phyloP scores from a whole-genome alignment of 2,329 filamentous ascomycete genomes.

The Fusarium verticillioides region DNA sequence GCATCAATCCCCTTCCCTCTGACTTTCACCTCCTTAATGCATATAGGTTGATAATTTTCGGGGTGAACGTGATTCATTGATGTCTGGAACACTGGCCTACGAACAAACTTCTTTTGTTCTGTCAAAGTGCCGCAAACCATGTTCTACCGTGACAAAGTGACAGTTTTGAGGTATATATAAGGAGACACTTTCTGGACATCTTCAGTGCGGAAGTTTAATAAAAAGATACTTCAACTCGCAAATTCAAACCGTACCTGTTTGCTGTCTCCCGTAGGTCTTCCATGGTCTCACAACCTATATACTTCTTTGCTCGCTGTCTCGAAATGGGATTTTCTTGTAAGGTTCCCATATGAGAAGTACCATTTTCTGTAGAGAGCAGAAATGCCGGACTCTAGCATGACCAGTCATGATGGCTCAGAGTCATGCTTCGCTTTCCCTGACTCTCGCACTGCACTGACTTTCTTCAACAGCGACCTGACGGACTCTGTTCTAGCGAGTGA shows the following conservation, averaged over 20 bases:
- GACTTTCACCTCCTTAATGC: not conserved
- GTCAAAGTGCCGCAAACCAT: not conserved
- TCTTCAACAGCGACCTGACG: slow-evolving; percentile 23
- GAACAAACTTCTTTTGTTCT: not conserved
- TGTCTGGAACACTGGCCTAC: not conserved
- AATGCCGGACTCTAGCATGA: not conserved
- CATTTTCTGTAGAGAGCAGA: not conserved
- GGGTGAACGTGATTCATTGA: slow-evolving; percentile 35
- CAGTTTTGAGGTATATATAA: not conserved
- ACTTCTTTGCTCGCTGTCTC: not conserved
- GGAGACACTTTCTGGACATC: not conserved
- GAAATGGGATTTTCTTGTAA: not conserved
- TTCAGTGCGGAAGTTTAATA: not conserved
- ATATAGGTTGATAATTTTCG: slow-evolving; percentile 48
- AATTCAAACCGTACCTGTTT: not conserved
- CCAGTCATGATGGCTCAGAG: not conserved
- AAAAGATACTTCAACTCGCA: not conserved
- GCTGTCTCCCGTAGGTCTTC: not conserved
- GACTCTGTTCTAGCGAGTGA: slow-evolving; percentile 4
- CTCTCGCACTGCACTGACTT: not conserved
- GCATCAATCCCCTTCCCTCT: not conserved
- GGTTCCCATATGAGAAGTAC: not conserved
- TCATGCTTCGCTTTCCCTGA: slow-evolving; percentile 11
- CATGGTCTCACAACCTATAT: not conserved
- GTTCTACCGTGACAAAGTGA: not conserved